phyloP scores from a whole-genome alignment of 2,329 filamentous ascomycete genomes.

The Apiospora phragmitis region DNA sequence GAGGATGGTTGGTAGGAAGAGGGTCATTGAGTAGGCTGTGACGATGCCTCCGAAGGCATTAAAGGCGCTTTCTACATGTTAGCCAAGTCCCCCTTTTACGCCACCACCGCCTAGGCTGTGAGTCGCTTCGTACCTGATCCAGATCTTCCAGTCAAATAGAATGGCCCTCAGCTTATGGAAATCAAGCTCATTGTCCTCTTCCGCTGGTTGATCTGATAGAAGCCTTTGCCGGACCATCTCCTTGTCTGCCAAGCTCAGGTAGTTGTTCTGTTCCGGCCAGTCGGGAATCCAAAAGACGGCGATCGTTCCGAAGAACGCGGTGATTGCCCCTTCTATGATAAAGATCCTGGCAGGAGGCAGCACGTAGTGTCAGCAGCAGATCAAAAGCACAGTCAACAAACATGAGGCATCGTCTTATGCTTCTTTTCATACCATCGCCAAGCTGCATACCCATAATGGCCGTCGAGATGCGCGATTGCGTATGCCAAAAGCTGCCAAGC shows the following conservation, averaged over 20 bases:
- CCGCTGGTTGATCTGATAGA: slow-evolving; percentile 24
- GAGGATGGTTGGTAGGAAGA: slow-evolving; percentile 44
- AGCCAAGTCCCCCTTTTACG: background rate
- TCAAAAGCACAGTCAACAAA: too few species aligned
- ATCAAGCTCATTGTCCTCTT: slow-evolving; percentile 26
- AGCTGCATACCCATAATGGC: slow-evolving; percentile 40
- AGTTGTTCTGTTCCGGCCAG: slow-evolving; percentile 47
- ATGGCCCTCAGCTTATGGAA: slow-evolving; percentile 29
- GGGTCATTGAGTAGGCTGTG: slow-evolving; percentile 34
- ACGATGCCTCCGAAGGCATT: slow-evolving; percentile 31
- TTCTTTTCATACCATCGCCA: slow-evolving; percentile 44
- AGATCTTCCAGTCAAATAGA: slow-evolving; percentile 40
- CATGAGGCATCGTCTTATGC: background rate
- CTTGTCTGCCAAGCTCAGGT: slow-evolving; percentile 44
- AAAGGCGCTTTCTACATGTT: slow-evolving; percentile 13
- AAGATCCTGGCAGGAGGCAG: slow-evolving; percentile 25
- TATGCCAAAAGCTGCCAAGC: slow-evolving; percentile 47
- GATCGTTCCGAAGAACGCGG: slow-evolving; percentile 31
- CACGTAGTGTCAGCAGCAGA: background rate
- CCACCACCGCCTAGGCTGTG: too few species aligned
- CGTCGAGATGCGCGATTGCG: slow-evolving; percentile 46
- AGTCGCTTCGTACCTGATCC: slow-evolving; percentile 32
- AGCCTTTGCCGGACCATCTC: slow-evolving; percentile 32
- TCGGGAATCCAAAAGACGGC: slow-evolving; percentile 48
- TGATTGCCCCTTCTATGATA: slow-evolving; percentile 41